phyloP scores from a whole-genome alignment of 2,329 filamentous ascomycete genomes.

The Aurifilum marmelostoma region DNA sequence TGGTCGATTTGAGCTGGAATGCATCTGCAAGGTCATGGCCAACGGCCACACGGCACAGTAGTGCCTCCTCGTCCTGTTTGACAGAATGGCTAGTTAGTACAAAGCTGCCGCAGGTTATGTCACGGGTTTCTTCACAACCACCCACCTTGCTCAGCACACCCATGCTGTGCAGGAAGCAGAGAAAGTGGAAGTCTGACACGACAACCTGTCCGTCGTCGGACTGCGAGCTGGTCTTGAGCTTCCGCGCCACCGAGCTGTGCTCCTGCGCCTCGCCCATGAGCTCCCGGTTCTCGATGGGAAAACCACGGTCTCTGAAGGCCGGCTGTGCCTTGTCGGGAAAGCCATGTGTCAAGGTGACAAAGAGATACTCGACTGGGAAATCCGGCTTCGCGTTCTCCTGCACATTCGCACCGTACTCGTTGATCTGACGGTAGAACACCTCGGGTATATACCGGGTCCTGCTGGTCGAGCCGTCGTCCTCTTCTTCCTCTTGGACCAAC shows the following conservation, averaged over 20 bases:
- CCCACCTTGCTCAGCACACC: slow-evolving; percentile 83
- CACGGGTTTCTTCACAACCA: slow-evolving; percentile 28
- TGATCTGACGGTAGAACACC: slow-evolving; percentile 93
- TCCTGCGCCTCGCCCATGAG: slow-evolving; percentile 86
- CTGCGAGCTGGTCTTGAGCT: slow-evolving; percentile 66
- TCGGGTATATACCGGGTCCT: slow-evolving; percentile 91
- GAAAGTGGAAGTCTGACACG: slow-evolving; percentile 90
- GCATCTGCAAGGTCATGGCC: slow-evolving; percentile 80
- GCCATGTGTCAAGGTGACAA: slow-evolving; percentile 94
- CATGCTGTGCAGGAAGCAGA: slow-evolving; percentile 83
- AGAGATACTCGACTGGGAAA: slow-evolving; percentile 94
- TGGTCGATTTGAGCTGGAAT: slow-evolving; percentile 80
- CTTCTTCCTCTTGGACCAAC: slow-evolving; percentile 91
- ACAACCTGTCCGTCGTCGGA: slow-evolving; percentile 64
- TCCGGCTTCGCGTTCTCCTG: slow-evolving; percentile 96
- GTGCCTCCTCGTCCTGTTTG: slow-evolving; percentile 79
- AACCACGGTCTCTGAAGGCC: slow-evolving; percentile 72
- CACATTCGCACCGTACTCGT: slow-evolving; percentile 94
- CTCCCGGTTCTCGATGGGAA: slow-evolving; percentile 91
- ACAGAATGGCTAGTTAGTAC: slow-evolving; percentile 6
- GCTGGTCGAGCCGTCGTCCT: slow-evolving; percentile 71
- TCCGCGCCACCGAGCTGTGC: slow-evolving; percentile 66
- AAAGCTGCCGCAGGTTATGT: not conserved
- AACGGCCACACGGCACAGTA: slow-evolving; percentile 84
- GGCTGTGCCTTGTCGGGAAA: slow-evolving; percentile 84